phyloP scores from a whole-genome alignment of 345 rosid species.

The Melaleuca alternifolia region DNA sequence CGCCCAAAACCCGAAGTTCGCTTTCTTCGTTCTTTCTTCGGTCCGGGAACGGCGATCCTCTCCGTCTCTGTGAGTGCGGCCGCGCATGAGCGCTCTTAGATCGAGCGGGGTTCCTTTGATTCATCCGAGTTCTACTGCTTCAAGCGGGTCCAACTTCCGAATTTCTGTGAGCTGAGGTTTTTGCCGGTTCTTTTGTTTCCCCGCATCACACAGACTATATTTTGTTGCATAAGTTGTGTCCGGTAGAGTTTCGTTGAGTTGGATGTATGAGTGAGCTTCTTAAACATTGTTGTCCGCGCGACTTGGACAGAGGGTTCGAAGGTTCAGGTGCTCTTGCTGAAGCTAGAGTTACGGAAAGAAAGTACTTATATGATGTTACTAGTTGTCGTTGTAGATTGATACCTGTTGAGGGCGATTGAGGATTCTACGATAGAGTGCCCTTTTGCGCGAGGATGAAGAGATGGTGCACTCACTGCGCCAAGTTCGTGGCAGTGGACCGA shows the following conservation, averaged over 20 bases:
- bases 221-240: not conserved
- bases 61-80: not conserved
- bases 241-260: not conserved
- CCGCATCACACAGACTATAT: not conserved
- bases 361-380: not conserved
- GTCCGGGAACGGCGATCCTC: not conserved
- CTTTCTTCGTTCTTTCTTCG: not conserved
- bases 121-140: not conserved
- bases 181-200: not conserved
- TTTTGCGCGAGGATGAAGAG: constrained; percentile 1
- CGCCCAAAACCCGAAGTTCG: not conserved
- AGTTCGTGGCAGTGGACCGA: constrained; percentile 12
- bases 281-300: not conserved
- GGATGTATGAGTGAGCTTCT: not conserved
- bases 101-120: not conserved
- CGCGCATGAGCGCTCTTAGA: not conserved
- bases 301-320: not conserved
- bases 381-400: not conserved
- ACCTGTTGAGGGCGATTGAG: not conserved
- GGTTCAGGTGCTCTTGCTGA: not conserved
- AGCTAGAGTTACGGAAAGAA: not conserved
- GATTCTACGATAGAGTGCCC: not conserved
- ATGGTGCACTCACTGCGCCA: constrained; percentile 15
- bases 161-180: not conserved
- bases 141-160: not conserved